A percentile compares a stretch with the other conserved stretches of the same genome.
These are phyloP conservation scores for Excoecaria agallocha DNA, from an alignment of 345 rosid species.

Conservation along the genomic window DNA sequence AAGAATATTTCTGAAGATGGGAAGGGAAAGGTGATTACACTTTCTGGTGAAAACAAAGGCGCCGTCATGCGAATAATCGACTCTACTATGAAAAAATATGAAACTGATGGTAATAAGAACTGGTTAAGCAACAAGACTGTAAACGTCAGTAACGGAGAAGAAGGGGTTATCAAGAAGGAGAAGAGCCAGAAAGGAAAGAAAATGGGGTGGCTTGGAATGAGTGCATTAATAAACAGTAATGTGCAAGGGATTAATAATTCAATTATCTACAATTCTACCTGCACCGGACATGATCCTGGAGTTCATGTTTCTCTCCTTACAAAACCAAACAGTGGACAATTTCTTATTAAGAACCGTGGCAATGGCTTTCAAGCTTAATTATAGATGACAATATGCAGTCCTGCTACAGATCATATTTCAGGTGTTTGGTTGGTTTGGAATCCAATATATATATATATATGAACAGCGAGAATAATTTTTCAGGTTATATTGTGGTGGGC, in stretches of 20 bases:
- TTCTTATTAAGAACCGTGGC: slow-evolving; percentile 33
- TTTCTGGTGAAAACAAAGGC: slow-evolving; percentile 91
- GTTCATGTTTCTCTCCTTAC: slow-evolving; percentile 54
- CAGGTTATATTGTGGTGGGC: slow-evolving; percentile 12
- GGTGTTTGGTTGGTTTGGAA: background rate
- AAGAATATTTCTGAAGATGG: slow-evolving; percentile 41
- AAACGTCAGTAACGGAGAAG: slow-evolving; percentile 41
- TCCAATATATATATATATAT: background rate
- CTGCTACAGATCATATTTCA: background rate
- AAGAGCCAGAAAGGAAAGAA: slow-evolving; percentile 26
- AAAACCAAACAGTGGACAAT: slow-evolving; percentile 24
- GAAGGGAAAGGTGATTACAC: slow-evolving; percentile 56
- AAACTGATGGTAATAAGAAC: slow-evolving; percentile 23
- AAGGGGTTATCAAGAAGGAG: slow-evolving; percentile 32
- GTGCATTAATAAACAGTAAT: slow-evolving; percentile 69
- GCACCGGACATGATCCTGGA: slow-evolving; percentile 77
- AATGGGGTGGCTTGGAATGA: slow-evolving; percentile 37
- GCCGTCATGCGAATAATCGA: slow-evolving; percentile 71
- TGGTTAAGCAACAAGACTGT: slow-evolving; percentile 23
- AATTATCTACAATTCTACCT: slow-evolving; percentile 56
- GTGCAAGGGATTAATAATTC: slow-evolving; percentile 91
- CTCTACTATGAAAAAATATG: slow-evolving; percentile 35
- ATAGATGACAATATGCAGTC: no score
- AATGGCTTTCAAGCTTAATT: slow-evolving; percentile 29
- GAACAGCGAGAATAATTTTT: slow-evolving; percentile 17